Evolutionary conservation across 441 rosid species (phyloP).

Genomic region (Croton laevigatus): DNA sequence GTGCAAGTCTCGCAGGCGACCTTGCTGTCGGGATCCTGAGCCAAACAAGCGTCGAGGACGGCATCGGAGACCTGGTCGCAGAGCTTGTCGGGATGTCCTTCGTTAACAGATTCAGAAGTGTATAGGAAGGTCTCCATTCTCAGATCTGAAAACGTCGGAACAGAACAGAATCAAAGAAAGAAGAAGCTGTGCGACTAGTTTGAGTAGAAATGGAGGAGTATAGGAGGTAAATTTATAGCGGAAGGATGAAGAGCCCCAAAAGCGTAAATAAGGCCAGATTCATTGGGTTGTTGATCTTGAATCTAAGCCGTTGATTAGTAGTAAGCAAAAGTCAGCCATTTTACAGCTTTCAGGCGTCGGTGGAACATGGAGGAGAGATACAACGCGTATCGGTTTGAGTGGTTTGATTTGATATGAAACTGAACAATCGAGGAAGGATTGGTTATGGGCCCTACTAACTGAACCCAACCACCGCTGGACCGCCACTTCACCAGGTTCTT

Average conservation of each 20-base stretch:
- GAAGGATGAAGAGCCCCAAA: neutral
- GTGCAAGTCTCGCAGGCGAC: constrained; percentile 58
- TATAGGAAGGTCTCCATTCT: constrained; percentile 49
- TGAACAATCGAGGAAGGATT: no score
- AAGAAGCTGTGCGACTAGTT: neutral
- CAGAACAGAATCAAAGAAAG: constrained; percentile 23
- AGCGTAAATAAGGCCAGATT: constrained; percentile 6
- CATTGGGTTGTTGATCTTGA: neutral
- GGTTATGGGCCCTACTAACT: no score
- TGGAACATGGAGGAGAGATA: no score
- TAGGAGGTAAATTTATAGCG: constrained; percentile 8
- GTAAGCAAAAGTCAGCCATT: no score
- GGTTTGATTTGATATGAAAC: no score
- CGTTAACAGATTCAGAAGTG: constrained; percentile 62
- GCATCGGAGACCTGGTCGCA: constrained; percentile 65
- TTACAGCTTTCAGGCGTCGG: no score
- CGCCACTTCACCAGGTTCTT: no score
- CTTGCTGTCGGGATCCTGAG: constrained; percentile 59
- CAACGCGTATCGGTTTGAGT: no score
- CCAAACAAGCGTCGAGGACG: constrained; percentile 56
- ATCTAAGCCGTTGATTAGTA: no score
- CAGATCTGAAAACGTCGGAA: constrained; percentile 25
- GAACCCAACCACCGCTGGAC: no score
- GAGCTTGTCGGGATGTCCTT: constrained; percentile 66
- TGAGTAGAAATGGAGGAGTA: neutral